Percentiles rank a stretch among this genome's conserved stretches.
These are phyloP conservation scores for Rosa rugosa DNA, from an alignment of 306 rosid species.

Conservation along the genomic window DNA sequence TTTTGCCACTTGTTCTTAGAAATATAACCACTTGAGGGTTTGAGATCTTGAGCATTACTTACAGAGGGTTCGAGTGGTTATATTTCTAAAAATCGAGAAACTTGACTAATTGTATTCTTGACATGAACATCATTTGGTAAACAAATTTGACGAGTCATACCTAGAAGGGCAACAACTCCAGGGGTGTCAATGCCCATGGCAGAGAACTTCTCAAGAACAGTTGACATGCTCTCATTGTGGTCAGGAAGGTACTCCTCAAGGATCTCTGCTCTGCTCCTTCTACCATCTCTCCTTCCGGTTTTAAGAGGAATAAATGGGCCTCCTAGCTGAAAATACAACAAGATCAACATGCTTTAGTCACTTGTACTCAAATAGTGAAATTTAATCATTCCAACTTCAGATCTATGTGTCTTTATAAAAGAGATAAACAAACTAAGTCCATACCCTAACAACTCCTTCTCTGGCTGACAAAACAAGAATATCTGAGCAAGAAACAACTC, in stretches of 20 bases:
- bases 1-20: no score
- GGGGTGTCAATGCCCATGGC: constrained; percentile 86
- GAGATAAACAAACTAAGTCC: background rate
- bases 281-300: constrained; percentile 98
- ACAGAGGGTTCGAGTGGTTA: no score
- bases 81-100: no score
- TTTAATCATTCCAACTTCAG: background rate
- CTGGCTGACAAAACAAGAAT: constrained; percentile 90
- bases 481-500: constrained; percentile 93
- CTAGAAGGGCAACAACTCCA: constrained; percentile 86
- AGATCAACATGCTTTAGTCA: background rate
- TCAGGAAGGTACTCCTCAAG: constrained; percentile 87
- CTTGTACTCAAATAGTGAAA: background rate
- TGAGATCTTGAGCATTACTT: no score
- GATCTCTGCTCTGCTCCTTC: constrained; percentile 85
- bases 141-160: constrained; percentile 30
- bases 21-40: no score
- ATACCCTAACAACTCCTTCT: constrained; percentile 85
- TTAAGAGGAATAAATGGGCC: constrained; percentile 82
- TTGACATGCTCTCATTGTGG: constrained; percentile 91
- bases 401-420: background rate
- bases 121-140: background rate
- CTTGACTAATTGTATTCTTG: background rate
- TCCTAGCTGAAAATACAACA: constrained; percentile 57
- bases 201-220: constrained; percentile 82